Evolutionary conservation across 495 filamentous ascomycete species (phyloP).

Genomic region (Aspergillus taichungensis): DNA sequence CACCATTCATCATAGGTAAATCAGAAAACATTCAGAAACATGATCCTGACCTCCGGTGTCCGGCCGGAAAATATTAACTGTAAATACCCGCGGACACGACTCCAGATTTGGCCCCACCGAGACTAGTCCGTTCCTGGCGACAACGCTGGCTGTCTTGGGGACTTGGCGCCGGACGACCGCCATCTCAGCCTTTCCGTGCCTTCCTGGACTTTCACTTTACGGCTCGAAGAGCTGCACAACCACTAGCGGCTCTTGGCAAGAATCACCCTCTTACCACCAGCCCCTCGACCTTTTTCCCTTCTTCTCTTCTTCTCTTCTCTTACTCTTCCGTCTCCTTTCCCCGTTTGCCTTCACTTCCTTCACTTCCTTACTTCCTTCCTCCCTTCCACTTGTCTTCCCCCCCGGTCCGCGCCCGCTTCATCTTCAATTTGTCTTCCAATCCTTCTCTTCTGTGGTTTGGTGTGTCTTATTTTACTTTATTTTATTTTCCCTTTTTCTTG

Average conservation of each 20-base stretch:
- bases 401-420: neutral
- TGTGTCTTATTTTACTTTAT: neutral
- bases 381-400: conserved; percentile 6
- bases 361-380: conserved; percentile 2
- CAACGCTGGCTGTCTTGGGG: conserved; percentile 12
- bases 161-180: conserved; percentile 17
- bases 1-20: no score
- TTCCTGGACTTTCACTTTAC: conserved; percentile 24
- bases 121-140: conserved; percentile 29
- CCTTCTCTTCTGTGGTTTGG: neutral
- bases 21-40: no score
- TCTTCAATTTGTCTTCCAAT: neutral
- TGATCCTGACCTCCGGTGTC: conserved; percentile 6
- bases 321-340: conserved; percentile 2
- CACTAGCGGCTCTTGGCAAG: conserved; percentile 42
- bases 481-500: neutral
- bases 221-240: conserved; percentile 36
- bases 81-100: conserved; percentile 25
- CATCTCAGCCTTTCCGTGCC: conserved; percentile 24
- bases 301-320: conserved; percentile 15
- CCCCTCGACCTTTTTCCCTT: conserved; percentile 39
- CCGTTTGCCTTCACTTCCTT: conserved; percentile 13
- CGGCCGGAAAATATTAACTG: conserved; percentile 21
- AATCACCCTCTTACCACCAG: conserved; percentile 37
- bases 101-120: conserved; percentile 34